Percentiles rank a stretch among this genome's conserved stretches.
phyloP scores from a whole-genome alignment of 2,329 filamentous ascomycete genomes.

The Erysiphe neolycopersici region DNA sequence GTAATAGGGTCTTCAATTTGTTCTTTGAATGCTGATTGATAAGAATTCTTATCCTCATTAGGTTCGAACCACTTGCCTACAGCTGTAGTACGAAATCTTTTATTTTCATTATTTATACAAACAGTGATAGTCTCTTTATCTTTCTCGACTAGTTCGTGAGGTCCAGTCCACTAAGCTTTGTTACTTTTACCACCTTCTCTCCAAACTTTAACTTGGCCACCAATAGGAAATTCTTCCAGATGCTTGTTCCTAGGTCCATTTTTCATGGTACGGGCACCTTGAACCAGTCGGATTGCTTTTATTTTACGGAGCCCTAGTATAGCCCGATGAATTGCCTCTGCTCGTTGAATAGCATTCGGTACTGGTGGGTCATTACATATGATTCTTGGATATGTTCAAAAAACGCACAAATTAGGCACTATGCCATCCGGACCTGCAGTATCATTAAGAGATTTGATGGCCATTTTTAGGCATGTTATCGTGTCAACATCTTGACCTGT shows the following conservation, averaged over 20 bases:
- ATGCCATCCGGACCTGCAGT: neutral
- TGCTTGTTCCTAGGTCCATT: neutral
- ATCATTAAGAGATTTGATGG: neutral
- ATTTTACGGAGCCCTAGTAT: constrained; percentile 1
- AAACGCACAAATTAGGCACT: neutral
- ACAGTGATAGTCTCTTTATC: neutral
- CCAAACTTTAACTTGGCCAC: constrained; percentile 1
- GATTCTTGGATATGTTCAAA: neutral
- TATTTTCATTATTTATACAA: neutral
- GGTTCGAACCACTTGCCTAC: neutral
- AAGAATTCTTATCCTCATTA: neutral
- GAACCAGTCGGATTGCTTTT: neutral
- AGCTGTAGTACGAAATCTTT: neutral
- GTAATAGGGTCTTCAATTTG: neutral
- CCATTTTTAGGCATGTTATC: neutral
- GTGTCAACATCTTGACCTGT: neutral
- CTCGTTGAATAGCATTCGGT: neutral
- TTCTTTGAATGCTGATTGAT: neutral
- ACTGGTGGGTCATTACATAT: neutral
- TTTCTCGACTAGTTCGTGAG: neutral
- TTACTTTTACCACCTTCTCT: constrained; percentile 1
- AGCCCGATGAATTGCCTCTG: constrained; percentile 1
- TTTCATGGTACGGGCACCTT: neutral
- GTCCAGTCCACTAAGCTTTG: neutral
- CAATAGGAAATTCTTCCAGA: constrained; percentile 1